A percentile compares a stretch with the other conserved stretches of the same genome.
Conservation (phyloP, 2,329 filamentous ascomycete genomes). For the Talaromyces pinophilus region DNA sequence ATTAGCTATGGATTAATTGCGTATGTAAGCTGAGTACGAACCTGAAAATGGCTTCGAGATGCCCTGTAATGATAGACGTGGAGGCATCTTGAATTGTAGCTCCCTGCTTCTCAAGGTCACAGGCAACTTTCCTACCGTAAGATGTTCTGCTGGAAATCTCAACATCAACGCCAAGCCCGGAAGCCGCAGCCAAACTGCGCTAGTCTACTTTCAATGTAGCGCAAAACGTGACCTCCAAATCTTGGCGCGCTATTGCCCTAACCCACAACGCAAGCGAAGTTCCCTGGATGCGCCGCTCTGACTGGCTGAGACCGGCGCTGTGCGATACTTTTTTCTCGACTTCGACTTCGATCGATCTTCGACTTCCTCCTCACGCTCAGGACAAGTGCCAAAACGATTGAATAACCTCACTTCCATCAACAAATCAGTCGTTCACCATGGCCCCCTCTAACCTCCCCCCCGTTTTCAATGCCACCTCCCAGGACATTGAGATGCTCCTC, state of each 20-base stretch:
- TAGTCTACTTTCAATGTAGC: constrained; percentile 28
- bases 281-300: constrained; percentile 26
- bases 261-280: constrained; percentile 45
- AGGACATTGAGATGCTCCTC: constrained; percentile 99
- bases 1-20: background rate
- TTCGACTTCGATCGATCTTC: constrained; percentile 34
- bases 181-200: constrained; percentile 23
- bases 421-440: constrained; percentile 72
- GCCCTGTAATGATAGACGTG: constrained; percentile 63
- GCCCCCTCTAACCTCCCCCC: constrained; percentile 91
- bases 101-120: background rate
- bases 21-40: constrained; percentile 43
- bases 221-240: constrained; percentile 26
- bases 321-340: constrained; percentile 35
- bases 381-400: constrained; percentile 50
- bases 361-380: constrained; percentile 23
- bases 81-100: constrained; percentile 59
- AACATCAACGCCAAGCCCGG: constrained; percentile 25
- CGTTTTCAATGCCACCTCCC: constrained; percentile 92
- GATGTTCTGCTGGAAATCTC: constrained; percentile 34
- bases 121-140: background rate
- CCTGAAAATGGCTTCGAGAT: constrained; percentile 62
- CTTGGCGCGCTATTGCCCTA: constrained; percentile 40
- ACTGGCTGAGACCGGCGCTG: constrained; percentile 29
- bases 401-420: constrained; percentile 39